Evolutionary conservation across 441 rosid genomes (phyloP).

Genomic region (Euphorbia schlechtendalii): DNA sequence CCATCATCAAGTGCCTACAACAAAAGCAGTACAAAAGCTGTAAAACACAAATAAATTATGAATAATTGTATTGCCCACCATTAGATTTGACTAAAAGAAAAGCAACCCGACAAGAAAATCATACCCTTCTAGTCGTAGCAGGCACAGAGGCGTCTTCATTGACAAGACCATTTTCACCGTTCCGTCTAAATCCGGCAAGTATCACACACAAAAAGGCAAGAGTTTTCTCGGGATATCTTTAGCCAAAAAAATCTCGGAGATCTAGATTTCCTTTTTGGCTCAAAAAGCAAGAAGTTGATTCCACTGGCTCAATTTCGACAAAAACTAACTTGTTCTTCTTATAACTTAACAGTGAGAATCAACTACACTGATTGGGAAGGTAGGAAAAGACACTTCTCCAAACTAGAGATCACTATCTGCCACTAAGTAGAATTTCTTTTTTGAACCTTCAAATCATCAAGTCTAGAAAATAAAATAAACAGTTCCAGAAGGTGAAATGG

Average conservation of each 20-base stretch:
- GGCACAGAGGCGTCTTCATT: conserved; percentile 28
- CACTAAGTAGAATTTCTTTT: conserved; percentile 18
- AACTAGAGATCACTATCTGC: conserved; percentile 14
- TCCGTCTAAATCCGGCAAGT: conserved; percentile 24
- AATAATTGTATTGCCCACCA: conserved; percentile 49
- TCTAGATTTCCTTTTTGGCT: conserved; percentile 22
- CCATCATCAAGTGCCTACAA: conserved; percentile 15
- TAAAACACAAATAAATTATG: conserved; percentile 20
- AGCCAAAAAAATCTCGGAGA: conserved; percentile 18
- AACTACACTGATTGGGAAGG: conserved; percentile 16
- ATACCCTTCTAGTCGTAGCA: conserved; percentile 28
- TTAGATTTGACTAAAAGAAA: conserved; percentile 38
- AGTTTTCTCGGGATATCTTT: conserved; percentile 15
- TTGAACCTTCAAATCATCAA: conserved; percentile 31
- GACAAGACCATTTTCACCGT: conserved; percentile 44
- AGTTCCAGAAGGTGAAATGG: conserved; percentile 17
- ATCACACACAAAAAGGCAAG: conserved; percentile 17
- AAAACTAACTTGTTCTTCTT: background rate
- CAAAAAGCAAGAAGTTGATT: conserved; percentile 21
- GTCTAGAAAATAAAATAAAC: conserved; percentile 35
- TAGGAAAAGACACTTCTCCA: conserved; percentile 15
- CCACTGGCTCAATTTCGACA: conserved; percentile 16
- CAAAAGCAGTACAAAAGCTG: conserved; percentile 17
- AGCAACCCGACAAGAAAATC: conserved; percentile 33
- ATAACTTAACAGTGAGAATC: conserved; percentile 9